Conservation (phyloP, 208 protist genomes). For the Strigomonas culicis region DNA sequence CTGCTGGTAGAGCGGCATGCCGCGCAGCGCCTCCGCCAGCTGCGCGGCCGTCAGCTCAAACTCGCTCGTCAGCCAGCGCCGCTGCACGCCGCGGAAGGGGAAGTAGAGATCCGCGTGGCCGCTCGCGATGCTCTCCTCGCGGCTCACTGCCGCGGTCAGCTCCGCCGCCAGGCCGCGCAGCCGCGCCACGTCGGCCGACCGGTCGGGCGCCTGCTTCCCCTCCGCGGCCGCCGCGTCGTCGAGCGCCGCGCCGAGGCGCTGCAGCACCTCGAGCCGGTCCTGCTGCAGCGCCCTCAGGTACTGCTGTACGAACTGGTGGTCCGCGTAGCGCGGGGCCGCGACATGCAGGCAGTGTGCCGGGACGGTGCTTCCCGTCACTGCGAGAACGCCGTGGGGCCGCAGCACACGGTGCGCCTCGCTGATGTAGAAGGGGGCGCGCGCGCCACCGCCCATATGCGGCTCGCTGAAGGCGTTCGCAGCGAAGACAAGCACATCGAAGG, state of each 20-base stretch:
- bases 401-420: conserved; percentile 65
- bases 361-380: conserved; percentile 33
- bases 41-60: conserved; percentile 48
- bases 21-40: conserved; percentile 38
- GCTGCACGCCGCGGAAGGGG: conserved; percentile 58
- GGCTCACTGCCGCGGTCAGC: conserved; percentile 21
- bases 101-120: conserved; percentile 77
- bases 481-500: conserved; percentile 75
- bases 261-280: not conserved
- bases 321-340: conserved; percentile 27
- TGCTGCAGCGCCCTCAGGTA: not conserved
- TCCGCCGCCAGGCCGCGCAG: conserved; percentile 25
- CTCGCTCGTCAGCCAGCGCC: conserved; percentile 68
- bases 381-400: conserved; percentile 69
- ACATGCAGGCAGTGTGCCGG: conserved; percentile 26
- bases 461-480: conserved; percentile 66
- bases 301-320: not conserved
- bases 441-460: conserved; percentile 43
- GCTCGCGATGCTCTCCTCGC: conserved; percentile 32
- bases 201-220: not conserved
- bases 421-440: conserved; percentile 75
- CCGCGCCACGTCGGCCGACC: too few relatives aligned
- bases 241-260: not conserved
- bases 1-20: conserved; percentile 47
- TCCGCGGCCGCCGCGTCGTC: not conserved